Evolutionary conservation across 768 basidiomycete genomes (phyloP), one percentile per base, ranked within the genome.

Genomic region (Cystobasidium ongulense): DNA sequence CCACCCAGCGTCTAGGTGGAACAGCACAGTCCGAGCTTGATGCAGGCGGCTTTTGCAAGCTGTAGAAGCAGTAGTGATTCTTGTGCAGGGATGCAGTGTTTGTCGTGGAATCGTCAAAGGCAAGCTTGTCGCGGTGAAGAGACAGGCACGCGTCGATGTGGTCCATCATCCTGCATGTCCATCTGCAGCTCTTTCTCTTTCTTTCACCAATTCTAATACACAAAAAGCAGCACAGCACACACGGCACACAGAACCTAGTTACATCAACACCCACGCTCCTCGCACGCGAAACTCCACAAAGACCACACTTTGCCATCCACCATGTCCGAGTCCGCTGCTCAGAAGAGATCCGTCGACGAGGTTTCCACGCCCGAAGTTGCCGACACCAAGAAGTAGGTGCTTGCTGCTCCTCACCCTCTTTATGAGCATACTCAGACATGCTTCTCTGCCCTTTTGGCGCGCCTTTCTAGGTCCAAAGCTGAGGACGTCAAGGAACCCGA

Each of bases 311-410:
- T 31, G 36, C 1, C 10, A 23, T 29, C 46, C 15, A 75, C 1
- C 0, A 77, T 77, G 76, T 66, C 50, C 63, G 68, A 71, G 18
- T 54, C 68, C 33, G 68, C 68, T 11, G 52, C 68, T n/a, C 52
- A 54, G 33, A 71, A 71, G 68, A 71, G 68, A 43, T 39, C 33
- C 54, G 68, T 71, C 52, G 68, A 71, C 21, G 68, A 71, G 53
- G 68, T 71, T 17, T 71, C 68, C 25, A 52, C 68, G 5, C 68
- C 68, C 5, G 68, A 71, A 36, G 53, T 71, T 36, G 52, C 54
- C 7, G 68, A 71, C 68, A 27, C 53, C 21, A 71, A 71, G 68
- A 54, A 54, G 68, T 71, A 54, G 41, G 68, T 8, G 43, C 43
- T n/a, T 23, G n/a, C 25, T 59, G 4, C 57, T 11, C 2, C 27